A percentile compares a stretch with the other conserved stretches of the same genome.
phyloP scores from a whole-genome alignment of 2,329 filamentous ascomycete species.

The Pseudopithomyces chartarum region DNA sequence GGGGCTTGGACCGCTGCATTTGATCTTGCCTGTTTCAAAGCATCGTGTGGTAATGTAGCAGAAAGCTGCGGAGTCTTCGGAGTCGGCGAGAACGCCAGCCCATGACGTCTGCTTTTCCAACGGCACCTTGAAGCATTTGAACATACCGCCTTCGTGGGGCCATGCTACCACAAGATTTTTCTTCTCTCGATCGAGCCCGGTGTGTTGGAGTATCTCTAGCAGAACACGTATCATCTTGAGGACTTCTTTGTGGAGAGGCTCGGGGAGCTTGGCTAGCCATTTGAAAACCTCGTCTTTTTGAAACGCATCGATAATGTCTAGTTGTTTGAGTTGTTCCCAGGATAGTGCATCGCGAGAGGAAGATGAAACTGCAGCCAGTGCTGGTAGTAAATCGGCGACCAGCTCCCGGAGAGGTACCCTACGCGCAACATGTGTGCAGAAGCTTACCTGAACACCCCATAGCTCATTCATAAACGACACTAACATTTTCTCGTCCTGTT shows the following conservation, averaged over 20 bases:
- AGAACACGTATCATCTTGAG: not conserved
- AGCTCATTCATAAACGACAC: constrained; percentile 9
- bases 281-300: not conserved
- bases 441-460: constrained; percentile 27
- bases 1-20: not conserved
- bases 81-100: not conserved
- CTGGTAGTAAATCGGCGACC: not conserved
- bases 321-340: constrained; percentile 1
- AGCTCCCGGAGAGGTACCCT: constrained; percentile 12
- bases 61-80: not conserved
- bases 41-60: not conserved
- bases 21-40: not conserved
- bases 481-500: constrained; percentile 1
- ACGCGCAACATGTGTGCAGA: constrained; percentile 24
- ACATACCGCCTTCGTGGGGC: not conserved
- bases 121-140: constrained; percentile 1
- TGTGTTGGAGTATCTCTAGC: too few species aligned
- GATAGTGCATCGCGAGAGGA: not conserved
- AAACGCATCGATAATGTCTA: not conserved
- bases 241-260: not conserved
- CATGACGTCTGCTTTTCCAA: not conserved
- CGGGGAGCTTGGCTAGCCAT: not conserved
- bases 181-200: too few species aligned
- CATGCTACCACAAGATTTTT: not conserved
- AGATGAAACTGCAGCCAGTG: not conserved